phyloP scores from a whole-genome alignment of 139 green algal species.

The Chlorella vulgaris region DNA sequence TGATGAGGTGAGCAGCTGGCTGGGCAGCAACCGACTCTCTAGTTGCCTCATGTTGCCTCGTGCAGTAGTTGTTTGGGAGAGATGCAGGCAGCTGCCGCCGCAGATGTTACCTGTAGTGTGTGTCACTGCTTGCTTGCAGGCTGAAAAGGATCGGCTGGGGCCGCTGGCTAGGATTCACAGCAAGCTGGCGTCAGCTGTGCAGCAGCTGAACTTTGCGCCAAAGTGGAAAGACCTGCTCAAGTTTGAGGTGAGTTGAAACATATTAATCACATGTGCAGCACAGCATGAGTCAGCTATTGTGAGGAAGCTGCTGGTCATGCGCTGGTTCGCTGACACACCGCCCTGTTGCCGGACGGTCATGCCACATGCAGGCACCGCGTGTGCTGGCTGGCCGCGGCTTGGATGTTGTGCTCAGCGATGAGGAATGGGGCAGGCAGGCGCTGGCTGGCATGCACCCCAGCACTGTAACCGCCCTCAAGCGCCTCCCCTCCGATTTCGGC shows the following conservation, averaged over 20 bases:
- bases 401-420: conserved; percentile 29
- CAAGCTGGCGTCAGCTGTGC: neutral
- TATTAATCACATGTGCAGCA: too few species aligned
- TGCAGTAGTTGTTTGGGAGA: neutral
- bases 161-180: neutral
- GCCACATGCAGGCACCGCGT: conserved; percentile 3
- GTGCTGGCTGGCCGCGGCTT: conserved; percentile 10
- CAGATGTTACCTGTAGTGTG: too few species aligned
- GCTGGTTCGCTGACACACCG: too few species aligned
- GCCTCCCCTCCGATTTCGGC: conserved; percentile 19
- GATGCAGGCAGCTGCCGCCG: too few species aligned
- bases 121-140: too few species aligned
- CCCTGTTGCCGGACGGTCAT: neutral
- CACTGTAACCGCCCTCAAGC: conserved; percentile 28
- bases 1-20: neutral
- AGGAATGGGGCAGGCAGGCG: conserved; percentile 46
- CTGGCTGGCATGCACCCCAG: conserved; percentile 51
- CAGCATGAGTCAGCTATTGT: too few species aligned
- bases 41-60: neutral
- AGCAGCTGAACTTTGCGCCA: neutral
- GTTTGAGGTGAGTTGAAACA: conserved; percentile 22
- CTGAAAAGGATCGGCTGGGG: neutral
- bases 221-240: conserved; percentile 5
- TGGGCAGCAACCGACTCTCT: neutral
- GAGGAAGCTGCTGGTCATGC: too few species aligned